phyloP scores from a whole-genome alignment of 148 eudicot genomes.

The Persicaria tinctoria region DNA sequence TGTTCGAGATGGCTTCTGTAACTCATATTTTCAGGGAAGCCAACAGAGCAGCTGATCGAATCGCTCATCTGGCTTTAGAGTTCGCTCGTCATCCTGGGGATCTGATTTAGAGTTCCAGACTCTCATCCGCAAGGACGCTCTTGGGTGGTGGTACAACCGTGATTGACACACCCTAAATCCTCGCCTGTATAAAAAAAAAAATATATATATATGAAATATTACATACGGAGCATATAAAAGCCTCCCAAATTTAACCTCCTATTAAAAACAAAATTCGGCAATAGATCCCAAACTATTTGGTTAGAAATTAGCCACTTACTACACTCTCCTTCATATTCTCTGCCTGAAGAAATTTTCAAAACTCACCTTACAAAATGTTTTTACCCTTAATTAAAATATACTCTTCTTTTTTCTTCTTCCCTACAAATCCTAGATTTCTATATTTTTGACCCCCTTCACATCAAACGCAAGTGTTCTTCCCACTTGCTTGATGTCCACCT shows the following conservation, averaged over 20 bases:
- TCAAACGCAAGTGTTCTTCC: background rate
- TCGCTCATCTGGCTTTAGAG: too few relatives aligned
- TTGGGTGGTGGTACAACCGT: too few relatives aligned
- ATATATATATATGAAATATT: too few relatives aligned
- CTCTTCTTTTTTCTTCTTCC: background rate
- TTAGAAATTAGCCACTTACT: constrained; percentile 8
- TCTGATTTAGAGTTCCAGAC: too few relatives aligned
- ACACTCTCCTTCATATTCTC: constrained; percentile 10
- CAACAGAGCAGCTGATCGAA: too few relatives aligned
- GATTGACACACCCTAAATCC: too few relatives aligned
- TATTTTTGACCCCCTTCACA: background rate
- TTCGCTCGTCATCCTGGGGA: too few relatives aligned
- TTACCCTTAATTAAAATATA: background rate
- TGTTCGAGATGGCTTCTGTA: too few relatives aligned
- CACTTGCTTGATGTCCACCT: background rate
- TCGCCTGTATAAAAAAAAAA: too few relatives aligned
- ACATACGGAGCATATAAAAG: background rate
- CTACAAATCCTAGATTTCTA: background rate
- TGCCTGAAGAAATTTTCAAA: background rate
- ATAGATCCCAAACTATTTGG: background rate
- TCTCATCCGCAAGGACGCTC: too few relatives aligned
- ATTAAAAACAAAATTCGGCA: background rate
- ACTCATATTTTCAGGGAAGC: too few relatives aligned
- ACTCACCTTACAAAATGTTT: background rate
- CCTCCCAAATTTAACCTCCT: background rate